Evolutionary conservation across 2,329 filamentous ascomycete genomes (phyloP), one percentile per base, ranked within the genome.

Genomic region (Fusarium succisae): DNA sequence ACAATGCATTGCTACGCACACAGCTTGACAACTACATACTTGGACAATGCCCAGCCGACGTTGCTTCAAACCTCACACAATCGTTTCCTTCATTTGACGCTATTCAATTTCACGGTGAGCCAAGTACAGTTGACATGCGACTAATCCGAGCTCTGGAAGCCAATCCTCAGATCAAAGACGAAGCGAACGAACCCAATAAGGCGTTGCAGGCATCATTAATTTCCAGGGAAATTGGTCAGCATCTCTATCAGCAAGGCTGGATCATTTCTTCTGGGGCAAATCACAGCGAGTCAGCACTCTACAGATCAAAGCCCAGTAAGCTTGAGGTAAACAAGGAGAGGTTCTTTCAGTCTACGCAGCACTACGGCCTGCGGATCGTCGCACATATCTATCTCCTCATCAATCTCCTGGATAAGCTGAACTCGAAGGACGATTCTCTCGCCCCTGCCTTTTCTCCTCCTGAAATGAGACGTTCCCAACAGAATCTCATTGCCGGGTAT

Each of bases 401-500:
- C 50, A 87, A 95, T 15, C 85, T 94, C 22, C 87, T 96, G 45
- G 90, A 91, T 77, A 87, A 87, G 53, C 84, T 93, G 22, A 87
- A 77, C 37, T 66, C 67, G n/a, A 66, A 57, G 8, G 70, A 77
- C 18, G 70, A 69, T 24, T 74, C 67, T 17, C 59, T 66, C 8
- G 61, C 64, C 13, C 59, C 67, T 24, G 32, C 59, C n/a, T 58
- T 63, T 26, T 69, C 69, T 12, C 69, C 71, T 24, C 56, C 72
- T 14, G 77, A 77, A 26, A 77, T 76, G 61, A 82, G 83, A 39
- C 84, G 86, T 58, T 87, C 87, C 22, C 88, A 91, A 73, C 93
- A 97, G 78, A 94, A 93, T 77, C 90, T 96, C 53, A 86, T 98
- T 59, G 91, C 93, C 2, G 91, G 90, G 8, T 98, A 98, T 80